A percentile compares a stretch with the other conserved stretches of the same genome.
phyloP scores from a whole-genome alignment of 768 basidiomycete genomes.

The Podaxis pistillaris region DNA sequence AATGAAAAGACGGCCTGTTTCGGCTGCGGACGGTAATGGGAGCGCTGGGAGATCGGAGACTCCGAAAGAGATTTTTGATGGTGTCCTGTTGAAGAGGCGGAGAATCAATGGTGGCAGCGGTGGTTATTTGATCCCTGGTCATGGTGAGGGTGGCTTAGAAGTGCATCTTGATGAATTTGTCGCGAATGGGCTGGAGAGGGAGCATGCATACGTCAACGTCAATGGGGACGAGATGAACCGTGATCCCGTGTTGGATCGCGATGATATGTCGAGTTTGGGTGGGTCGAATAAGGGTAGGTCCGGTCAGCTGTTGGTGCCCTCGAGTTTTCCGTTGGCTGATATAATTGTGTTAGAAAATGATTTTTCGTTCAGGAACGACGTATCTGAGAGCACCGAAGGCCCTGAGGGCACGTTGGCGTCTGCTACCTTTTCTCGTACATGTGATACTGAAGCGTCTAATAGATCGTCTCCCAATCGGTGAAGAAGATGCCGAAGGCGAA shows the following conservation, averaged over 20 bases:
- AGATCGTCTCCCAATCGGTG: background rate
- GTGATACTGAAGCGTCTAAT: background rate
- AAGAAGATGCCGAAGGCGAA: conserved; percentile 14
- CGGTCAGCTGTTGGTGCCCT: background rate
- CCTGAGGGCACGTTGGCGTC: background rate
- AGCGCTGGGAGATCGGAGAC: background rate
- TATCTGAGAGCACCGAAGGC: conserved; percentile 9
- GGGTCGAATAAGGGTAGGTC: conserved; percentile 11
- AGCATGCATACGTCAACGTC: background rate
- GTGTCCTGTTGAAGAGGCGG: conserved; percentile 8
- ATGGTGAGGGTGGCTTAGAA: background rate
- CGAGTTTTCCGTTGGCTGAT: background rate
- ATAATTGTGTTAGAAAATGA: conserved; percentile 6
- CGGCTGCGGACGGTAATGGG: background rate
- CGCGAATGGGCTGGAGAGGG: conserved; percentile 5
- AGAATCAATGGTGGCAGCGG: no score
- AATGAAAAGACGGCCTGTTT: background rate
- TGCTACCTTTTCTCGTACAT: background rate
- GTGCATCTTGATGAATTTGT: conserved; percentile 12
- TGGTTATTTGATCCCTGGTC: no score
- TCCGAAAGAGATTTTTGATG: conserved; percentile 10
- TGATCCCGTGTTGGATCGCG: conserved; percentile 1
- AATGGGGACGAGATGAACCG: background rate
- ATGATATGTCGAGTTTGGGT: conserved; percentile 8
- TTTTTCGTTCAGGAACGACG: conserved; percentile 10